Evolutionary conservation across 2,329 filamentous ascomycete genomes (phyloP).

Genomic region (Sclerotinia trifoliorum): DNA sequence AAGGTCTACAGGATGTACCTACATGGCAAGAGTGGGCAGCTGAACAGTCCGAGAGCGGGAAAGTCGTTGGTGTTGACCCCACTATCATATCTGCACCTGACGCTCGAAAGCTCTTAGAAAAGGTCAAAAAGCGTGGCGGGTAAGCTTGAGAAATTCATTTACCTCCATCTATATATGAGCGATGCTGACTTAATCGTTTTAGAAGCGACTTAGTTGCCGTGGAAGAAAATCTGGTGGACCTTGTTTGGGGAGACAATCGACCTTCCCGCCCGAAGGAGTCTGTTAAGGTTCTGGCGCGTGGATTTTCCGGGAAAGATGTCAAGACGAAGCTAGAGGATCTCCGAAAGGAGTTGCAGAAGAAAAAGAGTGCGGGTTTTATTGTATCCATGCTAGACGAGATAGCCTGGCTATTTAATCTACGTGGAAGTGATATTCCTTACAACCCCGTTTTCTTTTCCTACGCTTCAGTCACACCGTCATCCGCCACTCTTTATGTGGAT

Average conservation of each 20-base stretch:
- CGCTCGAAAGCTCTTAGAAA: constrained; percentile 75
- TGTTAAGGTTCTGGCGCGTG: constrained; percentile 67
- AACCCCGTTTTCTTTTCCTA: constrained; percentile 99
- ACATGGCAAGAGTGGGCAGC: constrained; percentile 97
- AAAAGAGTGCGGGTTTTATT: constrained; percentile 81
- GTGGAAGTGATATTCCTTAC: constrained; percentile 92
- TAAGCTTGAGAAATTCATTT: constrained; percentile 40
- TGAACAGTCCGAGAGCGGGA: constrained; percentile 81
- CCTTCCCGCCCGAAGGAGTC: constrained; percentile 74
- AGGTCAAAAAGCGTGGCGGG: constrained; percentile 83
- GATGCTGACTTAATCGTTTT: constrained; percentile 9
- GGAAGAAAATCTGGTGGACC: constrained; percentile 81
- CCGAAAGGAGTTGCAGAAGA: constrained; percentile 88
- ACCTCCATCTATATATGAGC: neutral
- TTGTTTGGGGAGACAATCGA: constrained; percentile 76
- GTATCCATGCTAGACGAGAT: constrained; percentile 95
- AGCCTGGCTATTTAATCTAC: constrained; percentile 97
- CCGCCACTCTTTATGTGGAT: constrained; percentile 82
- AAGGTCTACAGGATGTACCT: constrained; percentile 87
- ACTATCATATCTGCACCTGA: constrained; percentile 75
- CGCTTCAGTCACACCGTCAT: constrained; percentile 75
- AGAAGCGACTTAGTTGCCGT: constrained; percentile 64
- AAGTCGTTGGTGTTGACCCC: constrained; percentile 87
- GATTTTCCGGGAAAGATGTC: constrained; percentile 80
- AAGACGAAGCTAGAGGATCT: constrained; percentile 80